Evolutionary conservation across 2,329 filamentous ascomycete species (phyloP), one percentile per base, ranked within the genome.

Genomic region (Tricladium varicosporioides): DNA sequence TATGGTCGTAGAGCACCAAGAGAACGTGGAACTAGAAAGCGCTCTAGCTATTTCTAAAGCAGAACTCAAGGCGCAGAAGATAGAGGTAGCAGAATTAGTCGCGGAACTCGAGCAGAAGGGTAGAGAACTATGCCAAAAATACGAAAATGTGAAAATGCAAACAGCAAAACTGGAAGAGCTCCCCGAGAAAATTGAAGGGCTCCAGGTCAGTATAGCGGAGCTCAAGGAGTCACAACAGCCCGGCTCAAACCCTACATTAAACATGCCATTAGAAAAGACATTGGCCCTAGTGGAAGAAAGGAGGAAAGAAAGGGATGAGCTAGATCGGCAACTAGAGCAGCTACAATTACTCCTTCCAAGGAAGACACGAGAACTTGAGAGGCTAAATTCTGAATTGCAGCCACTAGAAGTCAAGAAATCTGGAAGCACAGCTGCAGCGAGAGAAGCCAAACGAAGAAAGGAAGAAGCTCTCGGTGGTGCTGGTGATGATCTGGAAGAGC

Each of bases 11-110:
- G 87, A 87, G 43, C 84, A 87, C 45, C 82, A 86, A 65, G 92
- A 97, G 69, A 97, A 97, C 70, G 76, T 87, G 48, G 85, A 87
- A 56, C 75, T 96, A 19, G 91, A 94, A 70, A 78, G 81, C 56
- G 86, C 91, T 59, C 76, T 91, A 14, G 80, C 79, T 2, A 82
- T 83, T 11, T 78, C 84, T 56, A 97, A 97, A 72, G 84, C 84
- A 14, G 81, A 83, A 49, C 80, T 97, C 33, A 91, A 94, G 71
- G 81, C 83, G 44, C 85, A 89, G 67, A 97, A 97, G 75, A 79
- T 82, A 14, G 87, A 92, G 59, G 91, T 96, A 1, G 83, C 84
- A 10, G 80, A 83, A 43, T 83, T 93, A 77, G 85, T 95, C 14
- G 74, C 78, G 18, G 85, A 88, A 59, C 80, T 97, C 64, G 91